phyloP scores from a whole-genome alignment of 805 yeast species.

The Wickerhamiella bombiphila region DNA sequence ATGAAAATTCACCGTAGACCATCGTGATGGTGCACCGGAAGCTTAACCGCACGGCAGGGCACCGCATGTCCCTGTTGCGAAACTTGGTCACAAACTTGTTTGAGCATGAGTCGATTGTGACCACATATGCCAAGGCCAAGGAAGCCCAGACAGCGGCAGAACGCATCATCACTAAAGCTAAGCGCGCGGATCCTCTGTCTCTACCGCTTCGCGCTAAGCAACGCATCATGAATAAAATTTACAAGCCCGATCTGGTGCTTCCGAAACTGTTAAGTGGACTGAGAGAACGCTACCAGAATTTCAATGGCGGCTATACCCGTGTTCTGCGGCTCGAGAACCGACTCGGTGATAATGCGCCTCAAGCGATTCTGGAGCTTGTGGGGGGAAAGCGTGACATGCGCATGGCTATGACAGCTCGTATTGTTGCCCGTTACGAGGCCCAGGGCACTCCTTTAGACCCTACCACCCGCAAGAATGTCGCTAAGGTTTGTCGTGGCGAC shows the following conservation, averaged over 20 bases:
- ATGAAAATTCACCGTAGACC: too few species aligned
- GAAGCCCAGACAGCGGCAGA: conserved; percentile 52
- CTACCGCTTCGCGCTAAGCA: conserved; percentile 8
- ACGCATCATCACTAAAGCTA: conserved; percentile 44
- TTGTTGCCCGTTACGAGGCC: conserved; percentile 63
- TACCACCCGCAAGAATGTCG: conserved; percentile 43
- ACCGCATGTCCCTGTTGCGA: conserved; percentile 41
- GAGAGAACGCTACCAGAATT: conserved; percentile 42
- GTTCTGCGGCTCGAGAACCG: conserved; percentile 73
- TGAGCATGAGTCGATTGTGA: conserved; percentile 54
- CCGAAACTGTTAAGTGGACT: conserved; percentile 58
- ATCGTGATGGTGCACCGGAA: conserved; percentile 9
- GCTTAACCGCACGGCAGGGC: conserved; percentile 32
- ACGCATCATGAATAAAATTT: conserved; percentile 12
- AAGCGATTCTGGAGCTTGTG: conserved; percentile 74
- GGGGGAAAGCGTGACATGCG: conserved; percentile 61
- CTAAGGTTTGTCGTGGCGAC: conserved; percentile 33
- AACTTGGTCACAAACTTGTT: conserved; percentile 54
- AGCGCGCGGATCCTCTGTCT: conserved; percentile 4
- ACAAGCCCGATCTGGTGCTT: conserved; percentile 33
- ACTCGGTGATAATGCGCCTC: conserved; percentile 79
- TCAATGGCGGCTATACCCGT: conserved; percentile 77
- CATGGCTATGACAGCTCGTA: conserved; percentile 64
- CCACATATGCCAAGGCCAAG: conserved; percentile 65
- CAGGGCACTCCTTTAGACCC: conserved; percentile 41